Evolutionary conservation across 441 rosid genomes (phyloP).

Genomic region (Populus hybrid): DNA sequence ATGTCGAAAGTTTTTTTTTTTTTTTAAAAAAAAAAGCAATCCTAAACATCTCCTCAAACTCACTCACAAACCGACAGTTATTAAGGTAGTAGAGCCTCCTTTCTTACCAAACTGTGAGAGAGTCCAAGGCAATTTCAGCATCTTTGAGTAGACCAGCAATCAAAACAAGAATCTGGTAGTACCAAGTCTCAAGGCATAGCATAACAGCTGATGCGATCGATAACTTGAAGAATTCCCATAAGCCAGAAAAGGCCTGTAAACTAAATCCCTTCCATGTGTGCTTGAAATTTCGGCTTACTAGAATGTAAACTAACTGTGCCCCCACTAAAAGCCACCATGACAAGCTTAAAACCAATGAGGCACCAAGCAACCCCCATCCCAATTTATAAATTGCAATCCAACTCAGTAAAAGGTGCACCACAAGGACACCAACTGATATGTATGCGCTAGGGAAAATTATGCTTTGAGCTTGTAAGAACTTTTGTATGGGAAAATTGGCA

Average conservation of each 20-base stretch:
- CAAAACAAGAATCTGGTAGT: constrained; percentile 62
- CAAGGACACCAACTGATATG: constrained; percentile 35
- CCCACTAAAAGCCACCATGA: constrained; percentile 52
- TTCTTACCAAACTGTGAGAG: neutral
- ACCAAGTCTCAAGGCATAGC: constrained; percentile 88
- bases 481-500: constrained; percentile 52
- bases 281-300: constrained; percentile 1
- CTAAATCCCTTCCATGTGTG: constrained; percentile 66
- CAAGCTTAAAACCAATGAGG: constrained; percentile 41
- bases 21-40: too few species aligned
- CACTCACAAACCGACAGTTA: too few species aligned
- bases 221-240: constrained; percentile 58
- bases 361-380: constrained; percentile 47
- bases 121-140: constrained; percentile 49
- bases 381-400: constrained; percentile 42
- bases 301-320: constrained; percentile 45
- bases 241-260: constrained; percentile 55
- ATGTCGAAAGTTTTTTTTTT: too few species aligned
- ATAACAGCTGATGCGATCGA: constrained; percentile 74
- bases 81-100: too few species aligned
- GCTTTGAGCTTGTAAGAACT: constrained; percentile 57
- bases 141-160: constrained; percentile 65
- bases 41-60: too few species aligned
- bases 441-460: constrained; percentile 47
- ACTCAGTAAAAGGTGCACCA: constrained; percentile 34